Evolutionary conservation across 192 early-diverging fungal species (phyloP), one percentile per base, ranked within the genome.

Genomic region (Phycomyces blakesleeanus): DNA sequence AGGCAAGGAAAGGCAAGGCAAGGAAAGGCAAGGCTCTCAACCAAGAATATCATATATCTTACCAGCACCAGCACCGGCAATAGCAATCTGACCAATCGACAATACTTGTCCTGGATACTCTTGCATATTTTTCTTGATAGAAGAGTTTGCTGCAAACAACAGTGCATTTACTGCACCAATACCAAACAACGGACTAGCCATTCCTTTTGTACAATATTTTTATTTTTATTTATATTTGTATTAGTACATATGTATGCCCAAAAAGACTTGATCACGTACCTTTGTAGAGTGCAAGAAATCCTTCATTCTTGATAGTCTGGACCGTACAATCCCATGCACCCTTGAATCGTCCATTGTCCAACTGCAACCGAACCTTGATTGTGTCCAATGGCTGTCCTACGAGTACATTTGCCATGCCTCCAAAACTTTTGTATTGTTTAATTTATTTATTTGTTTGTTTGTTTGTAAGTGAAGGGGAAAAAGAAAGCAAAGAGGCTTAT

Each of bases 61-160:
- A 80, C 83, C 96, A 24, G 93, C 93, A 29, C 91, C 93, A 25
- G 91, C 84, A 34, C 96, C 96, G 37, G 94, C 93, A 27, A 95
- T 54, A 5, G 87, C 89, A 54, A 94, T 89, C 59, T 97, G 83
- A 0, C 57, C 53, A 6, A 93, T 67, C 4, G 85, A 76, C 11
- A 94, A 78, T 21, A 55, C 51, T 22, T 79, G 75, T 24, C 72
- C 75, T 11, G 79, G 66, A 10, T 71, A 68, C 9, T 71, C 74
- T 27, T 82, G 78, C 56, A 84, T 82, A 1, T 84, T 42, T 16
- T 79, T 69, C 55, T 83, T 85, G 51, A 85, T 72, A 41, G 78
- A 73, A 0, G 89, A 87, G 66, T 95, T 91, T 10, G 91, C 85
- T 38, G 89, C 87, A 71, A 95, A 95, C 26, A 95, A 76, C 25